These are phyloP conservation scores for Cucumis sativus DNA, from an alignment of 306 rosid species.

Conservation along the genomic window Cucumber_9930_V3 NC_026661.2:5757001-5757500, in stretches of 20 bases:
- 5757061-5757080: neutral
- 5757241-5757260: slow-evolving; percentile 59
- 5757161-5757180: slow-evolving; percentile 15
- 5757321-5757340: slow-evolving; percentile 26
- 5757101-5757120: neutral
- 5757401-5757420: slow-evolving; percentile 46
- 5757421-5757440: slow-evolving; percentile 53
- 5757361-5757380: slow-evolving; percentile 29
- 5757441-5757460: slow-evolving; percentile 66
- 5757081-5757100: neutral
- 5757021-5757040: slow-evolving; percentile 22
- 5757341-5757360: slow-evolving; percentile 36
- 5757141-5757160: slow-evolving; percentile 24
- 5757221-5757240: slow-evolving; percentile 50
- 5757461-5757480: slow-evolving; percentile 55
- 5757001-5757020: slow-evolving; percentile 35
- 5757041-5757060: slow-evolving; percentile 11
- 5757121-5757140: slow-evolving; percentile 8
- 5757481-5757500: slow-evolving; percentile 42
- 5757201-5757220: slow-evolving; percentile 45
- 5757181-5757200: slow-evolving; percentile 40
- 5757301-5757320: slow-evolving; percentile 34
- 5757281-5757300: slow-evolving; percentile 45
- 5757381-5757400: slow-evolving; percentile 31
- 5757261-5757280: slow-evolving; percentile 44